These are phyloP conservation scores for Fusarium verrucosum DNA, from an alignment of 2,329 filamentous ascomycete species.

Conservation along the genomic window DNA sequence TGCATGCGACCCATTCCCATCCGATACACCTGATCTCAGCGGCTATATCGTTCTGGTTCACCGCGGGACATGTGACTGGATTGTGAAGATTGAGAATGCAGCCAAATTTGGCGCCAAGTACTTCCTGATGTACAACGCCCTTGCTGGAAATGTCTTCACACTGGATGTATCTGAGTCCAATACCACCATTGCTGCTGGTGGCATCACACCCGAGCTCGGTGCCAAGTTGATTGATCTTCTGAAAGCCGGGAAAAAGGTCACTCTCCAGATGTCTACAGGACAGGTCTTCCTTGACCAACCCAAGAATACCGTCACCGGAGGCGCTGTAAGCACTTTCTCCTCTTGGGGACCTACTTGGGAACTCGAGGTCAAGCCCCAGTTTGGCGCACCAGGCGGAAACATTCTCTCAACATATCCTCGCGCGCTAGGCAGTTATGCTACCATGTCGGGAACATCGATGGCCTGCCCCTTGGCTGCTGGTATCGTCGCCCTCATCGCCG, in stretches of 20 bases:
- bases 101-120: conserved; percentile 66
- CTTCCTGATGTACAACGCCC: conserved; percentile 69
- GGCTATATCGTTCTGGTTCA: conserved; percentile 67
- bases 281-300: conserved; percentile 46
- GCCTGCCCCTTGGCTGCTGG: conserved; percentile 65
- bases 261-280: conserved; percentile 52
- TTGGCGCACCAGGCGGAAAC: conserved; percentile 63
- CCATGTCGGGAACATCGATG: conserved; percentile 69
- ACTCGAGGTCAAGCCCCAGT: conserved; percentile 63
- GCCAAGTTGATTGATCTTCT: conserved; percentile 20
- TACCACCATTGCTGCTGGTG: conserved; percentile 10
- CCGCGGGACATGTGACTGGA: conserved; percentile 66
- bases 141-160: neutral
- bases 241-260: conserved; percentile 52
- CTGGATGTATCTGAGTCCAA: conserved; percentile 12
- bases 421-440: conserved; percentile 58
- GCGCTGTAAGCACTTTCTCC: conserved; percentile 62
- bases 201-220: conserved; percentile 13
- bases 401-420: conserved; percentile 67
- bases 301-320: conserved; percentile 58
- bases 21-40: conserved; percentile 65
- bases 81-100: conserved; percentile 63
- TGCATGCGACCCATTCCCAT: conserved; percentile 63
- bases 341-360: conserved; percentile 71
- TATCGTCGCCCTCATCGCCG: conserved; percentile 62